A percentile compares a stretch with the other conserved stretches of the same genome.
Evolutionary conservation across 108 stramenopile genomes (phyloP).

Genomic region (Heterococcus sp.): DNA sequence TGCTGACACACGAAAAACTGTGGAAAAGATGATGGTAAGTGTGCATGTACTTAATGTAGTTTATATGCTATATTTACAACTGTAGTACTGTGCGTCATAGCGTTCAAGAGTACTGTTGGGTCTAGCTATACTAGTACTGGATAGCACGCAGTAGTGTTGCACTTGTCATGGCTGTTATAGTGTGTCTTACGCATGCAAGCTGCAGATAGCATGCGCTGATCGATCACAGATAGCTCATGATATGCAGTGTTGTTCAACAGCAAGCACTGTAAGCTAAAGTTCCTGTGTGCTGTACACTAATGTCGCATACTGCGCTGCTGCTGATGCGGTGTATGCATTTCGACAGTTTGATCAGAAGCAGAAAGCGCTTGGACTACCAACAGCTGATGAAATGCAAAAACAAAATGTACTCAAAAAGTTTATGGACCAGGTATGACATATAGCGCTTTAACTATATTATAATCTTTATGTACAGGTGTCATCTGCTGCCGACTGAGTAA

Average conservation of each 20-base stretch:
- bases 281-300: no score
- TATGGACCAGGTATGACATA: constrained; percentile 62
- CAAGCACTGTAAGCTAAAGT: background rate
- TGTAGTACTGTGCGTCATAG: background rate
- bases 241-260: background rate
- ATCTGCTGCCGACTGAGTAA: background rate
- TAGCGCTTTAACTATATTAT: background rate
- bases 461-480: background rate
- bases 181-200: background rate
- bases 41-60: background rate
- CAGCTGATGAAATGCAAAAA: constrained; percentile 91
- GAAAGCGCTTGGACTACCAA: constrained; percentile 92
- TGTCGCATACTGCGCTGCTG: background rate
- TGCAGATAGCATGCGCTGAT: background rate
- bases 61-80: background rate
- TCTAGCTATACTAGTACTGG: background rate
- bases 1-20: constrained; percentile 95
- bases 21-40: constrained; percentile 97
- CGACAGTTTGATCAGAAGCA: constrained; percentile 89
- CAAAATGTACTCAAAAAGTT: constrained; percentile 88
- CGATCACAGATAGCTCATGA: background rate
- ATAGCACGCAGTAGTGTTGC: background rate
- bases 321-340: background rate
- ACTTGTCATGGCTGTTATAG: background rate
- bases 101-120: background rate